These are phyloP conservation scores for Ashbya aceris DNA, from an alignment of 1,139 yeast genomes.

Conservation along the genomic window DNA sequence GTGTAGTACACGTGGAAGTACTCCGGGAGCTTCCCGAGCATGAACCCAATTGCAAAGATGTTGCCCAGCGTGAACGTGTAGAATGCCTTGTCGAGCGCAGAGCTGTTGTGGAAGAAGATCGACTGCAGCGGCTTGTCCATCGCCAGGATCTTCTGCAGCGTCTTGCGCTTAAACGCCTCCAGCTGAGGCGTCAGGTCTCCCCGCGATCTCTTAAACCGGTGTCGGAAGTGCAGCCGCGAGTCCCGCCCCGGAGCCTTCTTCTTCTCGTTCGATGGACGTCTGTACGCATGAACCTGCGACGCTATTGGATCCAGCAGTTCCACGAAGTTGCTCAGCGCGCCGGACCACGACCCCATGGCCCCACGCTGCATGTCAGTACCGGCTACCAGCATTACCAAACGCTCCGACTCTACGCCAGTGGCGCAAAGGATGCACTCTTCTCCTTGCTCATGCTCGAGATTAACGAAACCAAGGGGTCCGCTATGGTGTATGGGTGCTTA, in stretches of 20 bases:
- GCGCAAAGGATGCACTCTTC: too few species aligned
- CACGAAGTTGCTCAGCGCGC: slow-evolving; percentile 16
- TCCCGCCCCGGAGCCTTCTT: background rate
- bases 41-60: slow-evolving; percentile 62
- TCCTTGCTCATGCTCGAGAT: too few species aligned
- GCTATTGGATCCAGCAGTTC: slow-evolving; percentile 25
- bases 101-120: slow-evolving; percentile 34
- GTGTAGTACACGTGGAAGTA: slow-evolving; percentile 74
- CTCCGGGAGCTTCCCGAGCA: slow-evolving; percentile 71
- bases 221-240: slow-evolving; percentile 10
- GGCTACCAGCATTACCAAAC: too few species aligned
- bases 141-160: slow-evolving; percentile 15
- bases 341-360: slow-evolving; percentile 3
- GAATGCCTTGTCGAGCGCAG: slow-evolving; percentile 71
- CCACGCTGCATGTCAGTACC: too few species aligned
- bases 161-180: slow-evolving; percentile 15
- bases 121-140: slow-evolving; percentile 19
- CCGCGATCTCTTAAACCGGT: slow-evolving; percentile 11
- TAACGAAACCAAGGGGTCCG: too few species aligned
- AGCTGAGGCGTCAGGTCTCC: slow-evolving; percentile 15
- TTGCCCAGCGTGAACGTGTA: slow-evolving; percentile 65
- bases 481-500: too few species aligned
- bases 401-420: too few species aligned
- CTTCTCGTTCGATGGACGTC: slow-evolving; percentile 5
- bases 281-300: slow-evolving; percentile 18